phyloP scores from a whole-genome alignment of 2,329 filamentous ascomycete genomes.

The Exophiala phaeomuriformis region DNA sequence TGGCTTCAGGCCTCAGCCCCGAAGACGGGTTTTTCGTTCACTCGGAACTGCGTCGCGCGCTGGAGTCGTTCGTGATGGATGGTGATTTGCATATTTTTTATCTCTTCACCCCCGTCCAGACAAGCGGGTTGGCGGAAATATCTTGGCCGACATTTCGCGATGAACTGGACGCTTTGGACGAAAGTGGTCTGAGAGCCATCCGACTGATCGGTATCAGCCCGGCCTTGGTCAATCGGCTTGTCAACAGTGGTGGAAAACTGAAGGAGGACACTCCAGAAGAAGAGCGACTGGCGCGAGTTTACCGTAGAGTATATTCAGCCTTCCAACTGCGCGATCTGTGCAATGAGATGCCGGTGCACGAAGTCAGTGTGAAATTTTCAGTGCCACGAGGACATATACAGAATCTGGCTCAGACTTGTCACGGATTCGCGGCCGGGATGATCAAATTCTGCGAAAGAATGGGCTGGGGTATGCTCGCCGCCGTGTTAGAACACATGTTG shows the following conservation, averaged over 20 bases:
- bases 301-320: slow-evolving; percentile 66
- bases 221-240: slow-evolving; percentile 57
- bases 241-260: slow-evolving; percentile 55
- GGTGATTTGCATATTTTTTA: slow-evolving; percentile 75
- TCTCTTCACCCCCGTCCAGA: slow-evolving; percentile 65
- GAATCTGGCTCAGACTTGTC: slow-evolving; percentile 64
- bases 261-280: slow-evolving; percentile 58
- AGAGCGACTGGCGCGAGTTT: slow-evolving; percentile 54
- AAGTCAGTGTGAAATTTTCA: slow-evolving; percentile 63
- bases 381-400: slow-evolving; percentile 64
- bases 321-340: slow-evolving; percentile 72
- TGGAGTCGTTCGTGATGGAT: slow-evolving; percentile 70
- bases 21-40: slow-evolving; percentile 69
- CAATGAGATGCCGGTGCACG: slow-evolving; percentile 65
- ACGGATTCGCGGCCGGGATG: slow-evolving; percentile 71
- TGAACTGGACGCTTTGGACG: slow-evolving; percentile 62
- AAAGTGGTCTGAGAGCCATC: slow-evolving; percentile 63
- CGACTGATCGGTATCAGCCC: slow-evolving; percentile 62
- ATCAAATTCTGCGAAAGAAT: slow-evolving; percentile 72
- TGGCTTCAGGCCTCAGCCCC: slow-evolving; percentile 64
- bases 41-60: slow-evolving; percentile 58
- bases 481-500: slow-evolving; percentile 66
- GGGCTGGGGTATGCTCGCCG: slow-evolving; percentile 55
- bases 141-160: slow-evolving; percentile 68
- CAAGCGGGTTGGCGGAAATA: slow-evolving; percentile 44